phyloP scores from a whole-genome alignment of 306 rosid species.

The Sicyos baderoa region DNA sequence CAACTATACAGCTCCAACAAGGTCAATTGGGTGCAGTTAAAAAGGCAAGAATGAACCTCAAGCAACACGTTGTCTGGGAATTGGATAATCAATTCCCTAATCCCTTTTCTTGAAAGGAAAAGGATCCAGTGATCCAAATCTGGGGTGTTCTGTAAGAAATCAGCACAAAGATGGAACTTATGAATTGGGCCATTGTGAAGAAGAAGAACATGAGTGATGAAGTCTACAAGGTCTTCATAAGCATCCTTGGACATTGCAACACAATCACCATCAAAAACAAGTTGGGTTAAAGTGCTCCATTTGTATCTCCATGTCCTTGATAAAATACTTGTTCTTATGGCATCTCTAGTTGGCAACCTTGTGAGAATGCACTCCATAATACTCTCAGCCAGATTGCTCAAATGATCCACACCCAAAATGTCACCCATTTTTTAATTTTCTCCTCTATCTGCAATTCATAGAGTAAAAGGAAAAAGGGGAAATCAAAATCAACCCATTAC shows the following conservation, averaged over 20 bases:
- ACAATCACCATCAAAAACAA: conserved; percentile 64
- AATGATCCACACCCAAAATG: conserved; percentile 38
- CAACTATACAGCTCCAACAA: conserved; percentile 64
- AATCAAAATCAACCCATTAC: not conserved
- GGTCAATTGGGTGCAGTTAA: conserved; percentile 50
- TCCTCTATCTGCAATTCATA: conserved; percentile 10
- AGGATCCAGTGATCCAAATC: conserved; percentile 86
- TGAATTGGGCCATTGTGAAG: conserved; percentile 90
- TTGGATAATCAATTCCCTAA: conserved; percentile 61
- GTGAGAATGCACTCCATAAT: conserved; percentile 65
- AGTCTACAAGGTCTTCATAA: conserved; percentile 38
- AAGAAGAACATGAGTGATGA: conserved; percentile 54
- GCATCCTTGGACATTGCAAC: conserved; percentile 20
- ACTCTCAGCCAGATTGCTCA: conserved; percentile 78
- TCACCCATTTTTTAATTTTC: conserved; percentile 45
- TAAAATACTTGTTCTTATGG: conserved; percentile 68
- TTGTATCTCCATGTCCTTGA: conserved; percentile 79
- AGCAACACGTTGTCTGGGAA: conserved; percentile 64
- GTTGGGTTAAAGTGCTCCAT: conserved; percentile 60
- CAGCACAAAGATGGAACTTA: conserved; percentile 56
- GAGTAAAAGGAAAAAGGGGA: too few species aligned
- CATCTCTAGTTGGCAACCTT: conserved; percentile 60
- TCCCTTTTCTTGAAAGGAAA: conserved; percentile 66
- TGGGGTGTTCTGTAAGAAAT: conserved; percentile 50
- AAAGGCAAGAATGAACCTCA: conserved; percentile 70